Conservation (phyloP, 345 rosid species). For the Salix caprea region DNA sequence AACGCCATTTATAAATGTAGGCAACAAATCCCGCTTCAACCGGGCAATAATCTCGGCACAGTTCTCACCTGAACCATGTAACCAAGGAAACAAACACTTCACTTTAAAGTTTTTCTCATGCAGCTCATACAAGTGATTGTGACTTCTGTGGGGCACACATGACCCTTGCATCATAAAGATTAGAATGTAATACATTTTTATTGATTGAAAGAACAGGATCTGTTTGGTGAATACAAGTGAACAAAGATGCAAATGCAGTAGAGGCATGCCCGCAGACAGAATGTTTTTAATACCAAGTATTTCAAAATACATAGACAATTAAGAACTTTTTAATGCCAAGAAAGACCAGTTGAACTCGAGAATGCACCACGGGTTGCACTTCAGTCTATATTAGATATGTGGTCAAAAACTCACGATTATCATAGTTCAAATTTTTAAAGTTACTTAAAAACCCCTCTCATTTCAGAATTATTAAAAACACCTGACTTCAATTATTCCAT, state of each 20-base stretch:
- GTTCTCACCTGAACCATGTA: conserved; percentile 56
- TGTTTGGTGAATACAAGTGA: background rate
- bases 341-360: background rate
- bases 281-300: background rate
- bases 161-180: background rate
- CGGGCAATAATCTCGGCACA: conserved; percentile 54
- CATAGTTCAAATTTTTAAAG: background rate
- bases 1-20: conserved; percentile 60
- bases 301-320: background rate
- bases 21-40: conserved; percentile 68
- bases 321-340: background rate
- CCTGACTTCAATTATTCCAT: background rate
- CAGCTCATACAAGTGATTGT: background rate
- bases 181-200: background rate
- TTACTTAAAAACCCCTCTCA: background rate
- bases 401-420: background rate
- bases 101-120: background rate
- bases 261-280: background rate
- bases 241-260: background rate
- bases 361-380: background rate
- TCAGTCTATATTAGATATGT: background rate
- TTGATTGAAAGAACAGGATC: background rate
- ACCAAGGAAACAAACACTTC: conserved; percentile 11
- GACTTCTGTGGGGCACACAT: background rate
- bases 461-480: background rate